Percentiles rank a stretch among this genome's conserved stretches.
These are phyloP conservation scores for Epichloe elymi DNA, from an alignment of 2,329 filamentous ascomycete species.

Conservation along the genomic window DNA sequence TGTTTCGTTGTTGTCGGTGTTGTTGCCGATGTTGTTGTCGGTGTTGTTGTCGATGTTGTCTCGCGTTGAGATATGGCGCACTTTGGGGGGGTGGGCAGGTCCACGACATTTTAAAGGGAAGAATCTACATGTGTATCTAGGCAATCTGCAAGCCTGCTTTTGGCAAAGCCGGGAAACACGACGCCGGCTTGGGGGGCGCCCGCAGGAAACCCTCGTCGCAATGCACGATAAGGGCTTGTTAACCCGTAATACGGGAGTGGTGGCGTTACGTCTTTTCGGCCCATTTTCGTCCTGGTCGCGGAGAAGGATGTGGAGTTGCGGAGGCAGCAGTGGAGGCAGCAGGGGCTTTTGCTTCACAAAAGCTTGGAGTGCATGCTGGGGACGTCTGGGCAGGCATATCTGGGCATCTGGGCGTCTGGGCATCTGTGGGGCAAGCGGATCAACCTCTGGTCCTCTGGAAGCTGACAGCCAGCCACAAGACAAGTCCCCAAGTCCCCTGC, in stretches of 20 bases:
- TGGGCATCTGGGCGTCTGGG: background rate
- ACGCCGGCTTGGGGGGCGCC: background rate
- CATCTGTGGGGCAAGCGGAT: background rate
- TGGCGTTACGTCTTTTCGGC: constrained; percentile 6
- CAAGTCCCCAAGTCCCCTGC: too few species aligned
- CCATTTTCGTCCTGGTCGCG: constrained; percentile 5
- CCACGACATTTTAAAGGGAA: background rate
- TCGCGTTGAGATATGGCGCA: background rate
- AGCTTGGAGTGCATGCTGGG: background rate
- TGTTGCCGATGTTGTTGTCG: background rate
- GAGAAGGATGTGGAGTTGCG: constrained; percentile 7
- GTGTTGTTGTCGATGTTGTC: background rate
- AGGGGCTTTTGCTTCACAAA: background rate
- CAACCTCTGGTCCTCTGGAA: background rate
- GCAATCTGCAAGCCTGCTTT: background rate
- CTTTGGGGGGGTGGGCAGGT: constrained; percentile 1
- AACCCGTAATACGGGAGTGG: background rate
- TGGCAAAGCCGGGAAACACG: background rate
- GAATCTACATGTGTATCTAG: too few species aligned
- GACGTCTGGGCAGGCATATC: background rate
- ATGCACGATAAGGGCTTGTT: background rate
- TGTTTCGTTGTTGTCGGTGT: background rate
- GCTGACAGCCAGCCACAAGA: background rate
- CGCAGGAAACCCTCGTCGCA: background rate
- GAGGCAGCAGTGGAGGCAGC: constrained; percentile 6